phyloP scores from a whole-genome alignment of 306 rosid species.

The Cucumis hystrix region DNA sequence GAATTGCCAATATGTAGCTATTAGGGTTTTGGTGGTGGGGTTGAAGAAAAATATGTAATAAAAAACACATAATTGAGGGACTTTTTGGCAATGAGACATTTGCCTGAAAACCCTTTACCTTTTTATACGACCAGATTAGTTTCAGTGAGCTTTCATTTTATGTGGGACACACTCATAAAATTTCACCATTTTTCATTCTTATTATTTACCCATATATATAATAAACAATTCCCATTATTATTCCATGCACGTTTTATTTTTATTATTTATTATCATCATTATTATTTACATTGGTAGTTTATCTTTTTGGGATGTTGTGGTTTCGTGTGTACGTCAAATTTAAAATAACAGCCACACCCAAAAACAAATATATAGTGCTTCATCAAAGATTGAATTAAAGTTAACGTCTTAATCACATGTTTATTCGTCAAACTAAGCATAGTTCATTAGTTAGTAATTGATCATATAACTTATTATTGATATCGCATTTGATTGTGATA shows the following conservation, averaged over 20 bases:
- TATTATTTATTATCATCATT: neutral
- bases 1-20: neutral
- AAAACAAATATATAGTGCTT: neutral
- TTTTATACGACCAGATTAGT: neutral
- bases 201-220: neutral
- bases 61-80: constrained; percentile 5
- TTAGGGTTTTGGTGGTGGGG: constrained; percentile 20
- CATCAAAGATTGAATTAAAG: neutral
- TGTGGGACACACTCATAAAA: constrained; percentile 5
- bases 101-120: neutral
- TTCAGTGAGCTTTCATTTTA: neutral
- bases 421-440: no score
- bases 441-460: no score
- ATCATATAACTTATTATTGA: no score
- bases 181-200: neutral
- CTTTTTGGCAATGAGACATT: constrained; percentile 1
- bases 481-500: no score
- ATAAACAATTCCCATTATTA: neutral
- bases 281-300: neutral
- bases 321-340: neutral
- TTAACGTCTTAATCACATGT: neutral
- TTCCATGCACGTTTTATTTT: neutral
- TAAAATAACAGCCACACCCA: neutral
- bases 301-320: neutral
- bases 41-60: constrained; percentile 5